These are phyloP conservation scores for Taphrina betulina DNA, from an alignment of 1,139 yeast genomes.

Conservation along the genomic window DNA sequence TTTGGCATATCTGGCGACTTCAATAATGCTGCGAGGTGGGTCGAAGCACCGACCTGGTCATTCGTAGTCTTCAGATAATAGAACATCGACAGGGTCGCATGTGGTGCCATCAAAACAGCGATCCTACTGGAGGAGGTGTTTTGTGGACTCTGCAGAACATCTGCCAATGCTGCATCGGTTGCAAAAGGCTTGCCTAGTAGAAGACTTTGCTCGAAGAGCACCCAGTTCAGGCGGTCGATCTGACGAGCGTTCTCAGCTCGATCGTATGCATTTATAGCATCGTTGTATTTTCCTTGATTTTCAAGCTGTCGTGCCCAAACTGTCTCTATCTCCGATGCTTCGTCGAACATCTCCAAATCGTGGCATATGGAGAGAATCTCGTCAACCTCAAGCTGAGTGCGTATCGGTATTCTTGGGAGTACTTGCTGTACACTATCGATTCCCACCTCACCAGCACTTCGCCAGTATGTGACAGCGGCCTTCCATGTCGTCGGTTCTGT, in stretches of 20 bases:
- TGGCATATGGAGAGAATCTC: slow-evolving; percentile 21
- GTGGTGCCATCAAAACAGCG: slow-evolving; percentile 17
- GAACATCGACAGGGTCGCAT: slow-evolving; percentile 12
- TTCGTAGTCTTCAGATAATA: background rate
- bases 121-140: slow-evolving; percentile 12
- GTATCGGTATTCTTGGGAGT: slow-evolving; percentile 18
- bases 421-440: slow-evolving; percentile 26
- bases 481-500: slow-evolving; percentile 24
- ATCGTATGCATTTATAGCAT: slow-evolving; percentile 25
- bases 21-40: slow-evolving; percentile 17
- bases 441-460: slow-evolving; percentile 29
- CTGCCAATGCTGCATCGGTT: slow-evolving; percentile 9
- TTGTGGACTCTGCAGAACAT: slow-evolving; percentile 9
- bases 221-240: slow-evolving; percentile 30
- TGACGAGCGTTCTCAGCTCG: slow-evolving; percentile 22
- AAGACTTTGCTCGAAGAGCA: slow-evolving; percentile 14
- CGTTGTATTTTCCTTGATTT: slow-evolving; percentile 11
- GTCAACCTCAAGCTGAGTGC: slow-evolving; percentile 5
- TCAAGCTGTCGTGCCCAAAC: slow-evolving; percentile 31
- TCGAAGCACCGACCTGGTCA: background rate
- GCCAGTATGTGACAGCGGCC: slow-evolving; percentile 31
- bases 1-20: slow-evolving; percentile 17
- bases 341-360: slow-evolving; percentile 26
- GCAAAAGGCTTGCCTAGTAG: slow-evolving; percentile 11
- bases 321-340: slow-evolving; percentile 24